Evolutionary conservation across 257 asterid species (phyloP).

Genomic region (Scutellaria galericulata): DNA sequence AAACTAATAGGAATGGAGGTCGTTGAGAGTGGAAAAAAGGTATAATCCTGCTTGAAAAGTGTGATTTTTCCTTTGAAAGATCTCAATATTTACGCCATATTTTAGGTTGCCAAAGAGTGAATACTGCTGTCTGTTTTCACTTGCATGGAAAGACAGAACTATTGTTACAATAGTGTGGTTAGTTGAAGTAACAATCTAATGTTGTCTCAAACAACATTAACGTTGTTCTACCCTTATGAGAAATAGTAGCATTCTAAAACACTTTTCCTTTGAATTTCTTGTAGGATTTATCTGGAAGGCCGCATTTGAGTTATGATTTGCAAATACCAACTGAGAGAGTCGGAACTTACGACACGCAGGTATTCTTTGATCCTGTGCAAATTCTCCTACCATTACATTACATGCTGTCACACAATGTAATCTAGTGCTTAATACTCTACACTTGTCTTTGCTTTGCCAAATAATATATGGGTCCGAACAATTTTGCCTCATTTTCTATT

Average conservation of each 20-base stretch:
- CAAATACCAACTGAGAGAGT: conserved; percentile 89
- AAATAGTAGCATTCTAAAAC: conserved; percentile 1
- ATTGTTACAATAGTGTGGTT: neutral
- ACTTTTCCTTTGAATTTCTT: conserved; percentile 7
- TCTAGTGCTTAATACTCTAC: neutral
- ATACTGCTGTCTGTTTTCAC: neutral
- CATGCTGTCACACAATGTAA: neutral
- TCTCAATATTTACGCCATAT: neutral
- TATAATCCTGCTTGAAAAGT: neutral
- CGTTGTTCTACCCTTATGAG: neutral
- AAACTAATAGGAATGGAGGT: neutral
- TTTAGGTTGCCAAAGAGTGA: neutral
- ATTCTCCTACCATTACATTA: conserved; percentile 14
- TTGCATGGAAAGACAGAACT: conserved; percentile 11
- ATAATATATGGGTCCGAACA: neutral
- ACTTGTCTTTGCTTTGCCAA: conserved; percentile 16
- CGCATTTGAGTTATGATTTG: conserved; percentile 81
- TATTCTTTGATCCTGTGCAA: conserved; percentile 30
- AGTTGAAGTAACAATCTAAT: conserved; percentile 6
- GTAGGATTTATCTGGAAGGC: conserved; percentile 97
- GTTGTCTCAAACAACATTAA: conserved; percentile 3
- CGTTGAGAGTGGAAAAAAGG: neutral
- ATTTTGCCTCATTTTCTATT: conserved; percentile 17
- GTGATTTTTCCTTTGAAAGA: neutral
- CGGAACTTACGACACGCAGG: conserved; percentile 96